Evolutionary conservation across 202 grass and related monocot species (phyloP), one percentile per base, ranked within the genome.

Genomic region (Cymbopogon flexuosus): DNA sequence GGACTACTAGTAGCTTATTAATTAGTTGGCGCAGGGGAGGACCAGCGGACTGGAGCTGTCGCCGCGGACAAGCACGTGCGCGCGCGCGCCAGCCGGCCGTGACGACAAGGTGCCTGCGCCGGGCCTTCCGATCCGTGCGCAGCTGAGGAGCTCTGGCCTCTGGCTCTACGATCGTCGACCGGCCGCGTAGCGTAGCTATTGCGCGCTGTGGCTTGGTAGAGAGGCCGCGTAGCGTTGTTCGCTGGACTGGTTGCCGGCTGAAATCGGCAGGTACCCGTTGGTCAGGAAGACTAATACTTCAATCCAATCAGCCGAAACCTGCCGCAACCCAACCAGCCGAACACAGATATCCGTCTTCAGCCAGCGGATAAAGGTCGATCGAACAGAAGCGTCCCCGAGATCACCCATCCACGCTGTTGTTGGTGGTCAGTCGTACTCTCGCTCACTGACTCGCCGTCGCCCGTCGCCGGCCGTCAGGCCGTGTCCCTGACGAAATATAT

Each of bases 1-100:
- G 67, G 27, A 27, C 27, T 27, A 27, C 27, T 27, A 27, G 27
- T 27, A 27, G 27, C 27, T 33, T 79, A 72, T 83, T 67, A 36
- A 67, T 88, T 10, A 79, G 58, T 76, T 76, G 23, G 79, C 56
- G 31, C 5, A 6, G 78, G 13, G 19, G 49, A 54, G 78, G 65
- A 79, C 64, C 77, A 79, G 63, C 47, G 14, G 16, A 23, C 47
- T 51, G 47, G 15, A 33, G 73, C 85, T 82, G 42, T 82, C 79
- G 35, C 82, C 79, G 57, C 61, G 16, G 62, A 79, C 62, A 56
- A 63, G 68, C 81, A 57, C 64, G 77, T 57, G 37, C 59, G 73
- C 13, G 36, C 59, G 65, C 35, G 1, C n/a, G 42, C 33, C 54
- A 19, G 21, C 34, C 0, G 35, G 5, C 16, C 45, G 47, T 2